Percentiles rank a stretch among this genome's conserved stretches.
phyloP scores from a whole-genome alignment of 2,329 filamentous ascomycete genomes.

The Fusarium liriodendri region DNA sequence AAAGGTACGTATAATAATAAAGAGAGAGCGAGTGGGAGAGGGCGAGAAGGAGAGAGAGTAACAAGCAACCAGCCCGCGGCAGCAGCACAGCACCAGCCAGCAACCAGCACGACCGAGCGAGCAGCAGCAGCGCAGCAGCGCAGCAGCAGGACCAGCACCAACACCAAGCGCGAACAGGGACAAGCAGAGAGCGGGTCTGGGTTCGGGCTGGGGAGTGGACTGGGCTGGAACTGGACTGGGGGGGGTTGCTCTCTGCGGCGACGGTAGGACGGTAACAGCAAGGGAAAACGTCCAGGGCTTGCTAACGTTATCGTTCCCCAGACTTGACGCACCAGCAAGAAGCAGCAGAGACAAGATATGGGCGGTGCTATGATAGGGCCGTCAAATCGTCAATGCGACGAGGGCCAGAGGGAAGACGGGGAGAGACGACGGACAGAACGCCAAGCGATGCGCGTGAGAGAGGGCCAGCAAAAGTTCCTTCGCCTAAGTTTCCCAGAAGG shows the following conservation, averaged over 20 bases:
- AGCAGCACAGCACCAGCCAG: not conserved
- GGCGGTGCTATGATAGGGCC: slow-evolving; percentile 43
- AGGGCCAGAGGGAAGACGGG: slow-evolving; percentile 35
- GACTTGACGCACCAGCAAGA: slow-evolving; percentile 44
- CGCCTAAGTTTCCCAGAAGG: slow-evolving; percentile 51
- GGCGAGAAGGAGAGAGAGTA: slow-evolving; percentile 3
- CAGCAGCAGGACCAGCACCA: not conserved
- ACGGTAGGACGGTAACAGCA: slow-evolving; percentile 25
- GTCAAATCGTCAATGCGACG: slow-evolving; percentile 37
- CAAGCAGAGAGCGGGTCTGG: not conserved
- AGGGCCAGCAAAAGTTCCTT: slow-evolving; percentile 56
- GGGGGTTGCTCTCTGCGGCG: slow-evolving; percentile 17
- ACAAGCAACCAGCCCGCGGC: not conserved
- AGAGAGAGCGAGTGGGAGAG: slow-evolving; percentile 31
- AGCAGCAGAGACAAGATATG: slow-evolving; percentile 38
- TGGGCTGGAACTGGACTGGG: not conserved
- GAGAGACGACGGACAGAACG: slow-evolving; percentile 40
- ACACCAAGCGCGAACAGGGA: not conserved
- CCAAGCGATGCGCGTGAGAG: slow-evolving; percentile 51
- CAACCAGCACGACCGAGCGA: slow-evolving; percentile 23
- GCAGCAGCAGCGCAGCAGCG: not conserved
- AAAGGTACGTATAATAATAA: slow-evolving; percentile 45
- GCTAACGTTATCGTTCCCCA: slow-evolving; percentile 50
- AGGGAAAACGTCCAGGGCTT: slow-evolving; percentile 37
- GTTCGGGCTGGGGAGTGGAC: not conserved